Base-by-base conservation (phyloP, 805 yeast genomes). In the Isabelozyma gotoi region DNA sequence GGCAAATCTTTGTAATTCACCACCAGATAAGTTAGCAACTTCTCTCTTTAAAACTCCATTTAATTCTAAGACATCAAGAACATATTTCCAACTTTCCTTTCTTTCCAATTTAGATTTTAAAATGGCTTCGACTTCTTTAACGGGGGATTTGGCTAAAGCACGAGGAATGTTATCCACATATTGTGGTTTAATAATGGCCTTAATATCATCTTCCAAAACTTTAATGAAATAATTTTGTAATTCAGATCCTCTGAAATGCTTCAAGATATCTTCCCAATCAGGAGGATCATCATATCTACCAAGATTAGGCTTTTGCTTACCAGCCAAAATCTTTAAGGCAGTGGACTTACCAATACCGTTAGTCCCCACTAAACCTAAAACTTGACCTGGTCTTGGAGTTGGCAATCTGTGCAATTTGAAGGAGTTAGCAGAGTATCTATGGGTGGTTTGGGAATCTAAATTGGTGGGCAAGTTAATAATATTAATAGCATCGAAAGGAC, bases 281-380 rank as follows among this genome's bases (percentile, higher is more conserved):
- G 99, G 99, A 36, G 99, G 99, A 60, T 87, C 87, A 52, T 94
- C 99, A 63, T 76, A 94, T 57, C 84, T 79, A 44, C 99, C 99
- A 66, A 94, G 74, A 63, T 94, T 94, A 55, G 99, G 99, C 69
- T 90, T 94, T 68, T 91, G 96, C 69, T 92, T 94, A 62, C 98
- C 99, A 14, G 97, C 96, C 55, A 94, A 79, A 60, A 94, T 91
- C 73, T 94, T 94, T 63, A 94, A 78, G 7, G 99, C 99, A 15
- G 99, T 94, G 10, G 96, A 87, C 66, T 94, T 94, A 60, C 99
- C 99, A 62, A 94, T 94, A 90, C 99, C 99, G 76, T 94, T 94
- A 48, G 97, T 88, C 60, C 99, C 99, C 40, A 94, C 99, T 54
- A 94, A 80, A 55, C 99, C 99, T 52, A 94, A 77, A 21, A 94